Evolutionary conservation across 2,329 filamentous ascomycete species (phyloP).

Genomic region (Epichloe sp.): DNA sequence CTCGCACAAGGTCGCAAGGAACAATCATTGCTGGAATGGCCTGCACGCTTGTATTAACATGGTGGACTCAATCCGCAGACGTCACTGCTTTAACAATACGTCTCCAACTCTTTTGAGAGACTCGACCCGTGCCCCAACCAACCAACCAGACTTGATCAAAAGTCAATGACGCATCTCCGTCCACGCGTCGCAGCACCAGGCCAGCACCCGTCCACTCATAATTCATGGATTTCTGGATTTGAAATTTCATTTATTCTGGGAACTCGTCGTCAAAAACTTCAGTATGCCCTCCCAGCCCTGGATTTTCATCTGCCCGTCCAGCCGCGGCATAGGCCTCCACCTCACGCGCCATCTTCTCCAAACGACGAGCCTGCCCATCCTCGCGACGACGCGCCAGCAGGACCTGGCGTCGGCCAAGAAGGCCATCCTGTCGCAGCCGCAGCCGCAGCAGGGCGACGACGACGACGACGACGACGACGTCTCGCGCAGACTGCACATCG

Average conservation of each 20-base stretch:
- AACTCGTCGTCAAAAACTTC: background rate
- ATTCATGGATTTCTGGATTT: background rate
- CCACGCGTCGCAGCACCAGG: no score
- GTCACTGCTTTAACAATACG: no score
- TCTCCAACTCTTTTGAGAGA: no score
- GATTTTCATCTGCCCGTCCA: constrained; percentile 35
- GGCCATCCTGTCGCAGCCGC: constrained; percentile 14
- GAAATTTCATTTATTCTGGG: no score
- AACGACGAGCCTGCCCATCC: constrained; percentile 33
- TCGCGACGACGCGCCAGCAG: constrained; percentile 27
- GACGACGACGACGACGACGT: background rate
- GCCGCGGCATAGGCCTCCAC: constrained; percentile 34
- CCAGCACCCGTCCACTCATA: no score
- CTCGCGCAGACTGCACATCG: constrained; percentile 24
- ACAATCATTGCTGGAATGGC: no score
- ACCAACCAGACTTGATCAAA: no score
- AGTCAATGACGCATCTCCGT: no score
- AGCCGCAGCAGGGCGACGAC: constrained; percentile 4
- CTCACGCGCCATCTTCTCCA: constrained; percentile 35
- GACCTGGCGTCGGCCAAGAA: constrained; percentile 22
- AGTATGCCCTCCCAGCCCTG: constrained; percentile 34
- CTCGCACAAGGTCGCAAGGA: no score
- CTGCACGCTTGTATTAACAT: no score
- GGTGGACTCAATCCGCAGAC: no score
- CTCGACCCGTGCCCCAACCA: no score